Conservation (phyloP, 495 filamentous ascomycete species). For the Aspergillus hancockii region DNA sequence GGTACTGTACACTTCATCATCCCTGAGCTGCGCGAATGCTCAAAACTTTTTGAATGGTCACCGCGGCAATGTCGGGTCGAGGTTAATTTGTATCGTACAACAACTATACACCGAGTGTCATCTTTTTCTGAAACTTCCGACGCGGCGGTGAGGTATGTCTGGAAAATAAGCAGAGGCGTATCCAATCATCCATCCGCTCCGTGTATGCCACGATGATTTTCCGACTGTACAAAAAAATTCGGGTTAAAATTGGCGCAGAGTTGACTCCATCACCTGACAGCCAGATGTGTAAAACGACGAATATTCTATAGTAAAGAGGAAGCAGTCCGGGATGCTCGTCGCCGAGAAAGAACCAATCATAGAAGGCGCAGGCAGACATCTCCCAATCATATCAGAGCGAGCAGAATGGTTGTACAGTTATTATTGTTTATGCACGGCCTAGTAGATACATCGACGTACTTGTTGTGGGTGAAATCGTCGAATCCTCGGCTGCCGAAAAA, state of each 20-base stretch:
- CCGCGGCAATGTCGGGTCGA: slow-evolving; percentile 18
- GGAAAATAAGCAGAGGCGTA: background rate
- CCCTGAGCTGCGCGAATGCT: slow-evolving; percentile 9
- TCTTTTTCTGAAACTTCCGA: background rate
- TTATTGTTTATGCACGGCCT: background rate
- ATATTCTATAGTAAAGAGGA: background rate
- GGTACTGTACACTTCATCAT: slow-evolving; percentile 8
- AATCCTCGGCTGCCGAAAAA: slow-evolving; percentile 4
- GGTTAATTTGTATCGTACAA: slow-evolving; percentile 2
- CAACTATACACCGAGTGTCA: background rate
- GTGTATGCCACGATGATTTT: background rate
- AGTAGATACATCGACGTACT: slow-evolving; percentile 3
- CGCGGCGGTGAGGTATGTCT: background rate
- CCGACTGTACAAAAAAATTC: background rate
- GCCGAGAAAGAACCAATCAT: background rate
- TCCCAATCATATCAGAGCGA: background rate
- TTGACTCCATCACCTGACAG: slow-evolving; percentile 10
- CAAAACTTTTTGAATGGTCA: background rate
- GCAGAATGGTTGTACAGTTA: slow-evolving; percentile 1
- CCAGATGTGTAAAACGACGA: slow-evolving; percentile 2
- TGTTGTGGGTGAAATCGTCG: background rate
- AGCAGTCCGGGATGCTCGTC: background rate
- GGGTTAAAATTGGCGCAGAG: background rate
- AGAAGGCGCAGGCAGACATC: background rate
- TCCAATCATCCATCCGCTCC: background rate